phyloP scores from a whole-genome alignment of 495 filamentous ascomycete genomes.

The Opeltia flavorubescens region DNA sequence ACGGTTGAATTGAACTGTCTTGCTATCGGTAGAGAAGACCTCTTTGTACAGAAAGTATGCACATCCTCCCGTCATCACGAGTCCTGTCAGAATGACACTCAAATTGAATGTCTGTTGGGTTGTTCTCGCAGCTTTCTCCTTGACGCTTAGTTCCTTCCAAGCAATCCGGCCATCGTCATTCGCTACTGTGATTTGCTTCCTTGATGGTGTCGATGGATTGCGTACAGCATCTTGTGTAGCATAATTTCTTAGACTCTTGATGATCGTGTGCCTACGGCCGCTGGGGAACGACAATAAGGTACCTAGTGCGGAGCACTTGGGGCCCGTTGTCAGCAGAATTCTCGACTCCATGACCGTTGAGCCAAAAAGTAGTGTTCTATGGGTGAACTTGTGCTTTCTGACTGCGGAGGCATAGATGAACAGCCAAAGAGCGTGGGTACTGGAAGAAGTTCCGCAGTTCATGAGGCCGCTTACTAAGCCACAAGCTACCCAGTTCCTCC shows the following conservation, averaged over 20 bases:
- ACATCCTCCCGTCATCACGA: constrained; percentile 61
- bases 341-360: neutral
- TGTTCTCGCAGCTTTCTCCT: constrained; percentile 73
- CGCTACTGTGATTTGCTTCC: constrained; percentile 60
- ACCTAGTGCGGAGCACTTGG: neutral
- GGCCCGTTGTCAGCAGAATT: neutral
- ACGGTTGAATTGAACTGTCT: constrained; percentile 76
- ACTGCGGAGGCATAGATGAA: too few species aligned
- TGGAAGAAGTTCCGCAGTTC: too few species aligned
- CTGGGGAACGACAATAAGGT: neutral
- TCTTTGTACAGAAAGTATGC: constrained; percentile 70
- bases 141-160: constrained; percentile 58
- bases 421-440: too few species aligned
- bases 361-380: too few species aligned
- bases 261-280: neutral
- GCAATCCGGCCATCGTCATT: constrained; percentile 69
- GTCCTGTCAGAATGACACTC: constrained; percentile 56
- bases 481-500: too few species aligned
- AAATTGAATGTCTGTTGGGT: constrained; percentile 88
- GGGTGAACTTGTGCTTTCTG: too few species aligned
- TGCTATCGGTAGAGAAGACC: constrained; percentile 74
- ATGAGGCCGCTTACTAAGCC: too few species aligned
- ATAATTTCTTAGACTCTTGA: constrained; percentile 22
- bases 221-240: constrained; percentile 38
- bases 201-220: constrained; percentile 15